A percentile compares a stretch with the other conserved stretches of the same genome.
These are phyloP conservation scores for Naganishia sp. DNA, from an alignment of 1,284 basidiomycete genomes.

Conservation along the genomic window DNA sequence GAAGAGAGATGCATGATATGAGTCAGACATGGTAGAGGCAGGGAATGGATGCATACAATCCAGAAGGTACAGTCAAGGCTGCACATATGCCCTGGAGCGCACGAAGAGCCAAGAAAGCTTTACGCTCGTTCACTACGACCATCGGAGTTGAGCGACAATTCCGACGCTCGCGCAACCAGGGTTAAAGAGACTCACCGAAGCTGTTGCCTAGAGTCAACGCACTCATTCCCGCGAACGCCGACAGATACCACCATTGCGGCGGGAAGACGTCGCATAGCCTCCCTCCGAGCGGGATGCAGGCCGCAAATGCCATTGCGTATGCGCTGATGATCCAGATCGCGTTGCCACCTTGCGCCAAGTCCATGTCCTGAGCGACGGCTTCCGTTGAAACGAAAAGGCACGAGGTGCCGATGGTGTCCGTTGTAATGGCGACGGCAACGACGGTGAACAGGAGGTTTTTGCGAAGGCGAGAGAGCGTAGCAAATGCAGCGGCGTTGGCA, in stretches of 20 bases:
- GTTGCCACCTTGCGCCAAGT: constrained; percentile 19
- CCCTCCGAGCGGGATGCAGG: constrained; percentile 47
- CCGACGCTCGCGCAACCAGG: not conserved
- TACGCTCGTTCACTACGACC: constrained; percentile 1
- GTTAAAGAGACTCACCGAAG: constrained; percentile 35
- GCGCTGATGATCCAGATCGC: constrained; percentile 28
- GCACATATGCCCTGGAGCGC: constrained; percentile 18
- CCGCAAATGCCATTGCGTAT: constrained; percentile 31
- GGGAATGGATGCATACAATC: not conserved
- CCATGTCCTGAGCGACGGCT: constrained; percentile 16
- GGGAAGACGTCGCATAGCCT: constrained; percentile 48
- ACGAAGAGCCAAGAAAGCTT: constrained; percentile 11
- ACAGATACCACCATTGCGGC: constrained; percentile 44
- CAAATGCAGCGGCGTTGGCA: constrained; percentile 1
- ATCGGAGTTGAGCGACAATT: not conserved
- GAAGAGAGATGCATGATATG: not conserved
- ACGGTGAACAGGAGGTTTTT: constrained; percentile 17
- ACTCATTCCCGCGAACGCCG: constrained; percentile 43
- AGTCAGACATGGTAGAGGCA: not conserved
- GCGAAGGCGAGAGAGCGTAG: constrained; percentile 3
- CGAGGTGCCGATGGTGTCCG: constrained; percentile 18
- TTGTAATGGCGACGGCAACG: constrained; percentile 14
- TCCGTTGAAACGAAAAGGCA: constrained; percentile 24
- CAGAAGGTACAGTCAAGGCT: constrained; percentile 9
- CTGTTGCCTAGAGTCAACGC: constrained; percentile 44